These are phyloP conservation scores for Colletotrichum eremochloae DNA, from an alignment of 2,329 filamentous ascomycete genomes.

Conservation along the genomic window DNA sequence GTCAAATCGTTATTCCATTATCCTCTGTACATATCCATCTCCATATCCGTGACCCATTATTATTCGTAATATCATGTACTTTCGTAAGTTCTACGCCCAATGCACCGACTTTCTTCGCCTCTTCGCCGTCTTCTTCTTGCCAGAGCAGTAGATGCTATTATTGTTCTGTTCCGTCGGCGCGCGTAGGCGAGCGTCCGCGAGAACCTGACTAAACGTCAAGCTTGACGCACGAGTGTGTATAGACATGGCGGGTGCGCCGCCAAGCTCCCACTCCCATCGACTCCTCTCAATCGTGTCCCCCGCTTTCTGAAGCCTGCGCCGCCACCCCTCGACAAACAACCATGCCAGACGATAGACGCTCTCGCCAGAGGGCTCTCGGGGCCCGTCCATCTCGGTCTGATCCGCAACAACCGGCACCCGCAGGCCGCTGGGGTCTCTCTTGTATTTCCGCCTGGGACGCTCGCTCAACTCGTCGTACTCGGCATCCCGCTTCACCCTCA, in stretches of 20 bases:
- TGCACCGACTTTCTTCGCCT: constrained; percentile 33
- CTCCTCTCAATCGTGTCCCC: constrained; percentile 52
- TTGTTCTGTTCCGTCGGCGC: constrained; percentile 1
- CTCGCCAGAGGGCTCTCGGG: constrained; percentile 39
- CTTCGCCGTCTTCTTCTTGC: constrained; percentile 16
- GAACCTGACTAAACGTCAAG: constrained; percentile 9
- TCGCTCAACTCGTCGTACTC: constrained; percentile 30
- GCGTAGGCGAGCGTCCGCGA: constrained; percentile 26
- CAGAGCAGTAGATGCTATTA: not conserved
- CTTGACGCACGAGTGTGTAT: constrained; percentile 26
- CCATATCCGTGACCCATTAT: constrained; percentile 13
- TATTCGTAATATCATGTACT: constrained; percentile 17
- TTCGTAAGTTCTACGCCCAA: constrained; percentile 28
- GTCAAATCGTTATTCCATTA: constrained; percentile 12
- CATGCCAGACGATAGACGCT: constrained; percentile 53
- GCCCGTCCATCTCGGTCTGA: constrained; percentile 3
- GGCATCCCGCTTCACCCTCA: constrained; percentile 34
- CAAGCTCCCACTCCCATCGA: constrained; percentile 50
- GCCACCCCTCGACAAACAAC: constrained; percentile 56
- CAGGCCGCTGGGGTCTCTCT: constrained; percentile 26
- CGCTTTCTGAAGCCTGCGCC: constrained; percentile 49
- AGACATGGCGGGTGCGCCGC: constrained; percentile 43
- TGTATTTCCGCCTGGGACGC: constrained; percentile 25
- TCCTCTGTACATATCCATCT: not conserved
- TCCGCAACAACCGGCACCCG: constrained; percentile 29